phyloP scores from a whole-genome alignment of 257 asterid genomes.

The Voacanga thouarsii region DNA sequence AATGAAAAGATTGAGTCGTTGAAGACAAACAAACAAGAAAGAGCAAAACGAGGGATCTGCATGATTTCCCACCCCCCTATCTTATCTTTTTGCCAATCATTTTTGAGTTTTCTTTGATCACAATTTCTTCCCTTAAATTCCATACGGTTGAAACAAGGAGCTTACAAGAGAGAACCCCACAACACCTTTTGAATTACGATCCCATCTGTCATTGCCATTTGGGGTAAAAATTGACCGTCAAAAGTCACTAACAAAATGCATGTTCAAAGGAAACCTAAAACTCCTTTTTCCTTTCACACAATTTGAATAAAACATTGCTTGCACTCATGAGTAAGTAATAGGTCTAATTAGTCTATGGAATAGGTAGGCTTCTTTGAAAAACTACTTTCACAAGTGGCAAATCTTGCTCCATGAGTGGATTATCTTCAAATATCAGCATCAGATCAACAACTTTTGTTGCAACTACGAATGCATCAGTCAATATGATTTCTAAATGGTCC shows the following conservation, averaged over 20 bases:
- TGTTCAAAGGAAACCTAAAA: neutral
- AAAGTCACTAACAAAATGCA: neutral
- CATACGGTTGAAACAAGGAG: no score
- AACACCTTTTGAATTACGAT: neutral
- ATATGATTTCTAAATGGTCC: neutral
- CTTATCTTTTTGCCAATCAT: neutral
- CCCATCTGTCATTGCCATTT: conserved; percentile 8
- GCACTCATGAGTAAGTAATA: conserved; percentile 20
- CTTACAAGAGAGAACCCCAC: neutral
- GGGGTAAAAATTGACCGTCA: conserved; percentile 11
- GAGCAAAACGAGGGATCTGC: conserved; percentile 21
- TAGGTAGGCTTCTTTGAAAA: conserved; percentile 8
- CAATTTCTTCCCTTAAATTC: neutral
- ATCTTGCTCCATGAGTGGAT: conserved; percentile 24
- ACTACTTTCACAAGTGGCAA: conserved; percentile 25
- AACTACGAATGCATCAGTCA: conserved; percentile 18
- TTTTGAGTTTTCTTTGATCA: neutral
- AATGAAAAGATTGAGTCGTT: conserved; percentile 12
- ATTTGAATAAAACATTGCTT: conserved; percentile 19
- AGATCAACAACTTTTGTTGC: neutral
- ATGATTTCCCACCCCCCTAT: conserved; percentile 17
- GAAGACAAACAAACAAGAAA: conserved; percentile 19
- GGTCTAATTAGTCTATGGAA: conserved; percentile 10
- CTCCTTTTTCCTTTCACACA: neutral
- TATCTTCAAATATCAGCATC: conserved; percentile 25